Percentiles rank a stretch among this genome's conserved stretches.
Evolutionary conservation across 2,329 filamentous ascomycete species (phyloP).

Genomic region (Ramularia collo-cygni): DNA sequence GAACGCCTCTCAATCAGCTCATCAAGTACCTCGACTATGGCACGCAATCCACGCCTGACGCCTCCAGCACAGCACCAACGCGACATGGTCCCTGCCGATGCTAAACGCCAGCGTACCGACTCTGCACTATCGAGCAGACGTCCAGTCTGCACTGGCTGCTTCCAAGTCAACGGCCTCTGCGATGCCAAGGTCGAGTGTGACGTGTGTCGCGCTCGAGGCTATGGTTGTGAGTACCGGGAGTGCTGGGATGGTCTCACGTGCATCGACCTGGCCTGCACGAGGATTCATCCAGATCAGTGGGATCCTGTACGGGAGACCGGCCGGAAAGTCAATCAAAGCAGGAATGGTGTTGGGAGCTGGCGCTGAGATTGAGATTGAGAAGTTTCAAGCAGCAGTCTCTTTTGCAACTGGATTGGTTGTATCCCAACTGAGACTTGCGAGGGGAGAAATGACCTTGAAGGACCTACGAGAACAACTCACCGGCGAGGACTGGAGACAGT

Average conservation of each 20-base stretch:
- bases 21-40: too few relatives aligned
- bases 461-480: too few relatives aligned
- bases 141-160: constrained; percentile 7
- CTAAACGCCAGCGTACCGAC: constrained; percentile 1
- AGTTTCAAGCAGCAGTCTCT: too few relatives aligned
- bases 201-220: constrained; percentile 1
- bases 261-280: constrained; percentile 1
- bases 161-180: constrained; percentile 1
- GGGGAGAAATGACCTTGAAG: too few relatives aligned
- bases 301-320: neutral
- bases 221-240: constrained; percentile 8
- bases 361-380: too few relatives aligned
- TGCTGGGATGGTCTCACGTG: constrained; percentile 5
- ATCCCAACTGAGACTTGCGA: too few relatives aligned
- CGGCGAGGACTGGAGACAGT: too few relatives aligned
- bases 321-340: neutral
- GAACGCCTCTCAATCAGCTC: too few relatives aligned
- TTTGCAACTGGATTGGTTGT: too few relatives aligned
- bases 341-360: too few relatives aligned
- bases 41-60: too few relatives aligned
- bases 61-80: neutral
- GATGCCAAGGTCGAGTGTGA: constrained; percentile 4
- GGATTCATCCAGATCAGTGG: constrained; percentile 7
- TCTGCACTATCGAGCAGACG: constrained; percentile 1
- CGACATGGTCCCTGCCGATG: neutral